These are phyloP conservation scores for Oemleria cerasiformis DNA, from an alignment of 306 rosid species.

Conservation along the genomic window DNA sequence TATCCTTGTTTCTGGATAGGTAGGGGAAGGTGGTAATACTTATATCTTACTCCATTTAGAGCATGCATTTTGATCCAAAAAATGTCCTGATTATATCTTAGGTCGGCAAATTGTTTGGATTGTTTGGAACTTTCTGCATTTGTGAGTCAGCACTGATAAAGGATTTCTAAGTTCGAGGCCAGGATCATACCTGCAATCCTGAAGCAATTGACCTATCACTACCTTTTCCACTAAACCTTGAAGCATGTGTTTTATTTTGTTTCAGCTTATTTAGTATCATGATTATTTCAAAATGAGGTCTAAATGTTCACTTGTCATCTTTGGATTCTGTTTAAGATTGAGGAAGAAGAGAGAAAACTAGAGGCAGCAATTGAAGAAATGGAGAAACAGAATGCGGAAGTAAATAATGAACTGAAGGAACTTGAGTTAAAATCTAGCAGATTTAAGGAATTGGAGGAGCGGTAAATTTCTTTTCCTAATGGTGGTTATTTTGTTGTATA, in stretches of 20 bases:
- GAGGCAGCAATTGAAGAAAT: conserved; percentile 84
- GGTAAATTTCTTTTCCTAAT: conserved; percentile 47
- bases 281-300: conserved; percentile 24
- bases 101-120: neutral
- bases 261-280: conserved; percentile 20
- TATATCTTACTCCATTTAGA: neutral
- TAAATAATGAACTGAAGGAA: conserved; percentile 74
- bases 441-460: conserved; percentile 86
- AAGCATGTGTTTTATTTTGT: neutral
- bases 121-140: neutral
- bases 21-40: neutral
- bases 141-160: neutral
- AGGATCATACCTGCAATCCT: neutral
- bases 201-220: neutral
- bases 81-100: neutral
- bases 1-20: neutral
- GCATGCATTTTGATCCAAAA: neutral
- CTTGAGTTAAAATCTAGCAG: conserved; percentile 74
- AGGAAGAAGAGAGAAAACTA: conserved; percentile 91
- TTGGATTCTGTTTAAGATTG: conserved; percentile 53
- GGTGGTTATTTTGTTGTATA: neutral
- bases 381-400: conserved; percentile 71
- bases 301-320: conserved; percentile 26
- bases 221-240: neutral
- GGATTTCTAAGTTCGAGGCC: neutral